These are phyloP conservation scores for Fusarium compactum DNA, from an alignment of 2,329 filamentous ascomycete genomes.

Conservation along the genomic window DNA sequence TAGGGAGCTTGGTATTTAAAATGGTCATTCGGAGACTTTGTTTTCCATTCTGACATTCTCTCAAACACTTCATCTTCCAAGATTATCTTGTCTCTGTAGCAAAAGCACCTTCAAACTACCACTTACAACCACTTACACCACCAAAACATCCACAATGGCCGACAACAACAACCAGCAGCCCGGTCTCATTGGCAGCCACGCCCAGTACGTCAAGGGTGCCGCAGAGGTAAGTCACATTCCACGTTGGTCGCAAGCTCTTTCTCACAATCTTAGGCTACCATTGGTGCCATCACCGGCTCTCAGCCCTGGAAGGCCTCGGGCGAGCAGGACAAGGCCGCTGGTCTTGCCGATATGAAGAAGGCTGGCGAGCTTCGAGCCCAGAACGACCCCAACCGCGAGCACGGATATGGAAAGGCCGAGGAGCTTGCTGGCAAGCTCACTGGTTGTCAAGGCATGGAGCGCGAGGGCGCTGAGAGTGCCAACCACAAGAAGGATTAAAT, in stretches of 20 bases:
- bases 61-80: background rate
- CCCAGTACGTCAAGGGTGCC: conserved; percentile 76
- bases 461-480: conserved; percentile 68
- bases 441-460: conserved; percentile 77
- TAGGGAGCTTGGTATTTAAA: conserved; percentile 36
- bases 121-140: background rate
- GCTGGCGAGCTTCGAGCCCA: conserved; percentile 66
- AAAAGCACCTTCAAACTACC: background rate
- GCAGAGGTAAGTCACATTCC: conserved; percentile 65
- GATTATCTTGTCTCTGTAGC: background rate
- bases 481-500: conserved; percentile 49
- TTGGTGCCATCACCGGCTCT: conserved; percentile 72
- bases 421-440: conserved; percentile 72
- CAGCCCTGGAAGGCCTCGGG: conserved; percentile 73
- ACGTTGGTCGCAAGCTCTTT: background rate
- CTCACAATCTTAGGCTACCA: conserved; percentile 59
- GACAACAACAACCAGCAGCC: conserved; percentile 55
- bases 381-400: conserved; percentile 60
- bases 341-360: conserved; percentile 71
- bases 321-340: conserved; percentile 72
- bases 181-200: conserved; percentile 72
- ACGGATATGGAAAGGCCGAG: conserved; percentile 73
- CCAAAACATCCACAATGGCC: conserved; percentile 42
- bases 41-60: background rate
- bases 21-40: background rate